Base-by-base conservation (phyloP, 306 rosid species). In the Bauhinia variegata region DNA sequence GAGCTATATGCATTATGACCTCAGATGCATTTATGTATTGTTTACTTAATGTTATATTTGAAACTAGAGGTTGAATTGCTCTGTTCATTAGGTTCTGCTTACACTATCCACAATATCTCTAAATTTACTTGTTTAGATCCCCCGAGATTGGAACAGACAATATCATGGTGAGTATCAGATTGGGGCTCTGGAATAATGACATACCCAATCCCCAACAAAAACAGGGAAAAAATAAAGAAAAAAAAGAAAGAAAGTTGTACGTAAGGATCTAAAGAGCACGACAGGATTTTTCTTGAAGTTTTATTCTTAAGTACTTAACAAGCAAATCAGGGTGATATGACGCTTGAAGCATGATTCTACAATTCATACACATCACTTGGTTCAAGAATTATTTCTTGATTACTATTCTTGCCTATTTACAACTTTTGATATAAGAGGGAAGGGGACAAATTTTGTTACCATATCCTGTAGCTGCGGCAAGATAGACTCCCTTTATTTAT, bases 1-100 rank as follows among this genome's bases (percentile, higher is more conserved):
- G 70, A 34, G 19, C 53, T 72, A 18, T 77, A 58, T 81, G 60
- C 63, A 38, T 5, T 63, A 64, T 49, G 63, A 51, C 44, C 36
- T 70, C 32, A 3, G 30, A 42, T 43, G 31, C 50, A n/a, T 50
- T 61, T 72, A 39, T 17, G 37, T 9, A 32, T 57, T 34, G 13
- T 67, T 16, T 46, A 58, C 34, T n/a, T 69, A 4, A n/a, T 15
- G 39, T 65, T 68, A 9, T 48, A 14, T 50, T 34, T 17, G 30
- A 73, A 52, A 68, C 64, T 55, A 66, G 48, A 46, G 36, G 39
- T 19, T 69, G 54, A 49, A 69, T 38, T 63, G 54, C 56, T 67
- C 31, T 67, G 62, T 50, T 76, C 7, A 52, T 52, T 39, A 6
- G 44, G 34, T 72, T 50, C 55, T 67, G 38, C 62, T 49, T 76